Evolutionary conservation across 2,329 filamentous ascomycete species (phyloP), one percentile per base, ranked within the genome.

Genomic region (Chaetomium strumarium): DNA sequence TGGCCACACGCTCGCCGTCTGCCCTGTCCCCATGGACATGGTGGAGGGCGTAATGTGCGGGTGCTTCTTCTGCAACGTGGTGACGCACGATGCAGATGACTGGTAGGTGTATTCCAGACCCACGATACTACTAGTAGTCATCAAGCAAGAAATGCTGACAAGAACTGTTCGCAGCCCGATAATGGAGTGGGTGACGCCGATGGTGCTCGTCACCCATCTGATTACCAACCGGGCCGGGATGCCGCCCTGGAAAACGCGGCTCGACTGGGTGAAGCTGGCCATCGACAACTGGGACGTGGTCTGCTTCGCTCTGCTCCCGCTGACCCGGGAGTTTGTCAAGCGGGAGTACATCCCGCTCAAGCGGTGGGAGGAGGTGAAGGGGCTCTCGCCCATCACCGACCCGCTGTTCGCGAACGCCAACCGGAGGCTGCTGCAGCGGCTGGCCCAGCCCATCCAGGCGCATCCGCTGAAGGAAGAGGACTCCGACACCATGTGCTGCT

Each of bases 211-310:
- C 12, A 52, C 41, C 14, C 17, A 55, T 16, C 49, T 55, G n/a
- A 49, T 55, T 10, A 42, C 44, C 19, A 52, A 48, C 49, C 53
- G 49, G 20, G 40, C 40, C 13, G 49, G 53, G 10, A 39, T 46
- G 20, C 53, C 53, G 2, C 49, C 53, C n/a, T 55, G 49, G 49
- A 20, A 33, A 8, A 55, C 53, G 16, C 53, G 49, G 8, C 29
- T 55, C 17, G 46, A 55, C 40, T 55, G 53, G 53, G 49, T 55
- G 19, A 30, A n/a, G 20, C 49, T 55, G 16, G 53, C 49, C n/a
- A 31, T 52, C 36, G 37, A 46, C 13, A 38, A 52, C 29, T 55
- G 49, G 45, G 45, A 55, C 41, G 7, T 52, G 7, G 41, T 52
- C 12, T 34, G 39, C 37, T 48, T 55, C 33, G 39, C 24, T 12